Percentiles rank a stretch among this genome's conserved stretches.
Conservation (phyloP, 2,329 filamentous ascomycete genomes). For the Podosphaera fusca region DNA sequence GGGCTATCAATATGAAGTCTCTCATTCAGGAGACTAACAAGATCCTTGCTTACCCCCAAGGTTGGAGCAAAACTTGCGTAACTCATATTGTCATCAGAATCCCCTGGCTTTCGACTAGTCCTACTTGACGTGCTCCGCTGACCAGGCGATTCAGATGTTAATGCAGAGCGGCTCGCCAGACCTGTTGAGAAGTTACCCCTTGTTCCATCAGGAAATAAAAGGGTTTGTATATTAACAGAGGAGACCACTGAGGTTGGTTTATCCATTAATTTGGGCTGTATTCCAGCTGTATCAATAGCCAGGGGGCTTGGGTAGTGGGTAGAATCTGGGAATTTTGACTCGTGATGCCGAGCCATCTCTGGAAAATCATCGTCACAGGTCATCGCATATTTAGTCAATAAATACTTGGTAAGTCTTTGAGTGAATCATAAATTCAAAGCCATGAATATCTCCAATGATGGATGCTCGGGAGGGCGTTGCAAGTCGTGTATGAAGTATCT, state of each 20-base stretch:
- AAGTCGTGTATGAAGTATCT: too few relatives aligned
- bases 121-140: constrained; percentile 11
- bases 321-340: background rate
- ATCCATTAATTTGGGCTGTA: constrained; percentile 22
- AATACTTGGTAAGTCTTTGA: background rate
- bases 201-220: constrained; percentile 47
- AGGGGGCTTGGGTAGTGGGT: background rate
- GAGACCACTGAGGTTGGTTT: constrained; percentile 70
- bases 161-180: constrained; percentile 15
- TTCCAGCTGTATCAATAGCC: background rate
- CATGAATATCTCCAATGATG: background rate
- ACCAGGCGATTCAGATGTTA: constrained; percentile 13
- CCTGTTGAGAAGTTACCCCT: constrained; percentile 35
- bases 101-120: constrained; percentile 21
- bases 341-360: constrained; percentile 3
- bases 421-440: background rate
- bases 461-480: too few relatives aligned
- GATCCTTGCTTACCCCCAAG: constrained; percentile 36
- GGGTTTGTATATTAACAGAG: constrained; percentile 54
- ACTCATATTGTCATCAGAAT: constrained; percentile 25
- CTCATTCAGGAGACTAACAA: constrained; percentile 61
- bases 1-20: constrained; percentile 41
- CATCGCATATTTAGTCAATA: constrained; percentile 4
- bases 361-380: constrained; percentile 5
- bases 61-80: constrained; percentile 26